Evolutionary conservation across 306 rosid genomes (phyloP), one percentile per base, ranked within the genome.

Genomic region (Datisca glomerata): DNA sequence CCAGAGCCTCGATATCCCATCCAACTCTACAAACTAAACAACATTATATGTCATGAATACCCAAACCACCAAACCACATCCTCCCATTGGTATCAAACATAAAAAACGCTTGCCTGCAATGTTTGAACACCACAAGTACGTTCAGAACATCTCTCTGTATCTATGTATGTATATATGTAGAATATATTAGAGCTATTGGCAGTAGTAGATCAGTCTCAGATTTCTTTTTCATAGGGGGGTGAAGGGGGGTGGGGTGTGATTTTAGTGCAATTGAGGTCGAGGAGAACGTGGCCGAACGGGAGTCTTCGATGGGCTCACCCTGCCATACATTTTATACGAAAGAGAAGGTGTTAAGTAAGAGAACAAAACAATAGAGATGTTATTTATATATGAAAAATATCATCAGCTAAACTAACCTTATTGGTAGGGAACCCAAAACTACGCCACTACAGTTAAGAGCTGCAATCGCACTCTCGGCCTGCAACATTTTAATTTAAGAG

Each of bases 381-480:
- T 11, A 37, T 11, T 11, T 34, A 4, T 1, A 34, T 5, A 34
- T 8, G 14, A 34, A 14, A 1, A 34, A n/a, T 6, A 6, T 33
- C 7, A 33, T 33, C 12, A 5, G 7, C 13, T 17, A 10, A 48
- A 55, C 85, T 18, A 43, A 89, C 98, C 98, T 89, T 75, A 89
- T 89, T 19, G 98, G 98, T 63, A 84, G 72, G 20, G 94, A 44
- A 31, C 98, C 93, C 85, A 85, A 52, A 61, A 80, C 71, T 63
- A 77, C 85, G 24, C 95, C 95, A 46, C 95, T 80, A 41, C 95
- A 85, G 75, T 80, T 85, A 38, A 85, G 81, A 56, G 95, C 93
- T 3, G 77, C 79, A 69, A 85, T 85, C 49, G 95, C 95, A 59
- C 93, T 76, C 51, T 85, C 36, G n/a, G 36, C 36, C 36, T 31